A percentile compares a stretch with the other conserved stretches of the same genome.
These are phyloP conservation scores for Ramularia endophylla DNA, from an alignment of 2,329 filamentous ascomycete genomes.

Conservation along the genomic window DNA sequence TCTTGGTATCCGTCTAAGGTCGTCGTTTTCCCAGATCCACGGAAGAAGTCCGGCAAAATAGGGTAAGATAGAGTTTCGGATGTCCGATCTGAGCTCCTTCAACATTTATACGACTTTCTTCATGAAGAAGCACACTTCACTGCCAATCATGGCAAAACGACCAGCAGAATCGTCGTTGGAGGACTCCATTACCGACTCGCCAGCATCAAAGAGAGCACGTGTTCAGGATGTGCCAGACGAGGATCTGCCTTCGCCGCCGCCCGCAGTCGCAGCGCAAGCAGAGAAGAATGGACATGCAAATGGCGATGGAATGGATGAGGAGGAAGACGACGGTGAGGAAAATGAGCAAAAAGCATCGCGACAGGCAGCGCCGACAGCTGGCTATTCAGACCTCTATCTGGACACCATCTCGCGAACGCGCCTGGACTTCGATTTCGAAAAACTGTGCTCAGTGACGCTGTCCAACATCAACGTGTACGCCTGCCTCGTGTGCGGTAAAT, in stretches of 20 bases:
- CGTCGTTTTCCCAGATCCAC: too few relatives aligned
- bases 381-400: constrained; percentile 93
- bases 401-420: constrained; percentile 92
- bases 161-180: constrained; percentile 42
- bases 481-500: constrained; percentile 94
- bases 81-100: too few relatives aligned
- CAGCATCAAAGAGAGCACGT: constrained; percentile 43
- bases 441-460: constrained; percentile 90
- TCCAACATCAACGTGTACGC: constrained; percentile 99
- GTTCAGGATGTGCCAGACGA: constrained; percentile 40
- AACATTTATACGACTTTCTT: neutral
- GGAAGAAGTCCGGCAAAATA: too few relatives aligned
- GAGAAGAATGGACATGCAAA: constrained; percentile 21
- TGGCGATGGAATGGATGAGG: constrained; percentile 29
- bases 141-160: constrained; percentile 40
- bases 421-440: constrained; percentile 98
- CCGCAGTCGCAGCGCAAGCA: constrained; percentile 13
- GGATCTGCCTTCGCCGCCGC: constrained; percentile 23
- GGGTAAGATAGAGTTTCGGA: too few relatives aligned
- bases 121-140: neutral
- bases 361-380: constrained; percentile 73
- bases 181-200: constrained; percentile 37
- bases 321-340: constrained; percentile 32
- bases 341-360: constrained; percentile 44
- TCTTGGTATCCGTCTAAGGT: too few relatives aligned